These are phyloP conservation scores for Aspergillus hiratsukae DNA, from an alignment of 2,329 filamentous ascomycete species.

Conservation along the genomic window DNA sequence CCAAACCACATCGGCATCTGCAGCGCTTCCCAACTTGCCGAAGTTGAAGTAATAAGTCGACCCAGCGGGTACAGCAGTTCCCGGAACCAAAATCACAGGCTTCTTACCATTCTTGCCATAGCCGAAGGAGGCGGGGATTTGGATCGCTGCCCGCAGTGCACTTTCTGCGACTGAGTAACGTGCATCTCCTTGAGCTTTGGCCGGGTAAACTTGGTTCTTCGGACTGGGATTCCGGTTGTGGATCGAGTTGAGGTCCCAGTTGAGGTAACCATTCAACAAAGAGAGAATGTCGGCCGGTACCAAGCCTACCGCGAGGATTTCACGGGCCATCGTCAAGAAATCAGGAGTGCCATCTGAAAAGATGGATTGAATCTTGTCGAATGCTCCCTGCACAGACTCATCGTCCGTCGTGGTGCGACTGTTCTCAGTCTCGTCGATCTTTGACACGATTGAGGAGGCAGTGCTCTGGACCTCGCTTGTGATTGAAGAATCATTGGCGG, in stretches of 20 bases:
- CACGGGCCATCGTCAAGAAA: slow-evolving; percentile 3
- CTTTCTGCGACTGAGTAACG: slow-evolving; percentile 47
- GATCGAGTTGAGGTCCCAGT: slow-evolving; percentile 13
- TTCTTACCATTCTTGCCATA: slow-evolving; percentile 38
- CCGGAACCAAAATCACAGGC: slow-evolving; percentile 52
- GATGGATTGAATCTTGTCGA: slow-evolving; percentile 1
- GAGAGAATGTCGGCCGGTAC: slow-evolving; percentile 10
- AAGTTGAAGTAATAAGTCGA: slow-evolving; percentile 46
- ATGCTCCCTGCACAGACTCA: not conserved
- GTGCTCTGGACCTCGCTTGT: not conserved
- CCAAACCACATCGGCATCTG: slow-evolving; percentile 50
- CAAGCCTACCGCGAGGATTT: slow-evolving; percentile 10
- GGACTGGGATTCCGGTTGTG: slow-evolving; percentile 11
- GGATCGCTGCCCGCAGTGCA: slow-evolving; percentile 48
- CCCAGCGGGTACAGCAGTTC: slow-evolving; percentile 49
- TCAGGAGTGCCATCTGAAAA: slow-evolving; percentile 1
- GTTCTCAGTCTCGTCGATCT: not conserved
- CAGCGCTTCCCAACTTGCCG: slow-evolving; percentile 44
- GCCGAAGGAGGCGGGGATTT: slow-evolving; percentile 48
- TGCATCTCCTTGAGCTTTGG: slow-evolving; percentile 38
- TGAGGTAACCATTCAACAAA: slow-evolving; percentile 13
- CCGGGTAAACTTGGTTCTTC: slow-evolving; percentile 9
- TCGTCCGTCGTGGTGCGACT: not conserved
- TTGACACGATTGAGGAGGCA: not conserved
- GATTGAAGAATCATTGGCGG: not conserved